Evolutionary conservation across 768 basidiomycete species (phyloP).

Genomic region (Boletus rubropictus): DNA sequence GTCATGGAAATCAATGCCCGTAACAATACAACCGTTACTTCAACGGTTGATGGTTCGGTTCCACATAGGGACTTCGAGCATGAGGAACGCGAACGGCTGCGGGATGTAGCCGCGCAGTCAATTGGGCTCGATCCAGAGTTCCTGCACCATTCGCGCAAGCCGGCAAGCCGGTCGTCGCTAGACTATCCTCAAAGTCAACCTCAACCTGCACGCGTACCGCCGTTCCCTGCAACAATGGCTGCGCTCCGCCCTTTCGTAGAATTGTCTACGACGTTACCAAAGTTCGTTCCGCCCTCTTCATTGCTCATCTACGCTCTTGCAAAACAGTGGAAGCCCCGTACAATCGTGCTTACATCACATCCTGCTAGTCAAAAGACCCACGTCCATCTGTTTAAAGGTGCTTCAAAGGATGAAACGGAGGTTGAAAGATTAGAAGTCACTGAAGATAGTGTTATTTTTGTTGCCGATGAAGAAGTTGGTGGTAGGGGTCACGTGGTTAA

Average conservation of each 20-base stretch:
- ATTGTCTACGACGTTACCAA: constrained; percentile 51
- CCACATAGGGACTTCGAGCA: constrained; percentile 48
- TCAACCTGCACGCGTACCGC: constrained; percentile 32
- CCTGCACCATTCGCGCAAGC: constrained; percentile 33
- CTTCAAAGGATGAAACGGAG: constrained; percentile 56
- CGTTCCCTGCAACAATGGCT: constrained; percentile 56
- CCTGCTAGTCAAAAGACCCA: constrained; percentile 38
- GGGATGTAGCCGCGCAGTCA: constrained; percentile 70
- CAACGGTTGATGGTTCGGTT: constrained; percentile 20
- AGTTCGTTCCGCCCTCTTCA: constrained; percentile 63
- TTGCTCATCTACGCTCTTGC: constrained; percentile 68
- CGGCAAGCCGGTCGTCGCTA: constrained; percentile 9
- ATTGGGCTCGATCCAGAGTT: constrained; percentile 61
- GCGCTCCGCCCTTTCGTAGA: constrained; percentile 49
- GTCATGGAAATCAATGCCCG: constrained; percentile 68
- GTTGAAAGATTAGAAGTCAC: constrained; percentile 71
- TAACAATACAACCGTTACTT: constrained; percentile 18
- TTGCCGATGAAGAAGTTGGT: constrained; percentile 51
- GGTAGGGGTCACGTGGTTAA: constrained; percentile 54
- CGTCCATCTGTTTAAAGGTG: constrained; percentile 69
- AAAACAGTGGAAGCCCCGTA: constrained; percentile 66
- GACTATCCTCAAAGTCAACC: constrained; percentile 15
- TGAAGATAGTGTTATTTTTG: constrained; percentile 69
- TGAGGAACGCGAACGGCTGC: constrained; percentile 68
- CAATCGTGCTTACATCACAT: constrained; percentile 52